Evolutionary conservation across 176 grass and related monocot species (phyloP).

Genomic region (Dactylis glomerata): DNA sequence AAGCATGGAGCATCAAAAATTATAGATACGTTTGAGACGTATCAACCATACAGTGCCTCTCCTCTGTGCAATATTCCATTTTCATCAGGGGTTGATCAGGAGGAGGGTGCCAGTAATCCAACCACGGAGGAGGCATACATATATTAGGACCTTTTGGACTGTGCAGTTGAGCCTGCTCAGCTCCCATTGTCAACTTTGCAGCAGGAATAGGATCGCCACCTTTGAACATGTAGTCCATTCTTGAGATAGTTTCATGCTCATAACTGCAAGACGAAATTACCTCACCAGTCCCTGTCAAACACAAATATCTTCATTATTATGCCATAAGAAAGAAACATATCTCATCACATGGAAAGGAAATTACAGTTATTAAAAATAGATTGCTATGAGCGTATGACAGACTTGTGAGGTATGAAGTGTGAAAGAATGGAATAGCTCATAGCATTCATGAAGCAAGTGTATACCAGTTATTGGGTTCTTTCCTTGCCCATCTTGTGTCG

Average conservation of each 20-base stretch:
- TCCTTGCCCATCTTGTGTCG: constrained; percentile 31
- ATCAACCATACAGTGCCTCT: constrained; percentile 25
- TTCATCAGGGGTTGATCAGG: constrained; percentile 50
- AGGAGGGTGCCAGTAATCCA: constrained; percentile 51
- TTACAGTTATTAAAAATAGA: background rate
- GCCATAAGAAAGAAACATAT: background rate
- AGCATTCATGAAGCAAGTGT: constrained; percentile 8
- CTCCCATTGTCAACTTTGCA: constrained; percentile 27
- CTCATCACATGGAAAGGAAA: background rate
- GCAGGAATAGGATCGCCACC: constrained; percentile 26
- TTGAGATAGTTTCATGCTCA: constrained; percentile 17
- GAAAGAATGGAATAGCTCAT: background rate
- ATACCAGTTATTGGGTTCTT: constrained; percentile 30
- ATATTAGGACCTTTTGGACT: constrained; percentile 18
- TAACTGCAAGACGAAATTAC: constrained; percentile 6
- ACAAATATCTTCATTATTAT: constrained; percentile 18
- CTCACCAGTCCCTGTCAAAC: constrained; percentile 22
- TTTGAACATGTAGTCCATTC: background rate
- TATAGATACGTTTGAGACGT: no score
- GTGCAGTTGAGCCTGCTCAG: constrained; percentile 23
- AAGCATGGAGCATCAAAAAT: no score
- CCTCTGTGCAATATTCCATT: constrained; percentile 42
- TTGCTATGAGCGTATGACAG: background rate
- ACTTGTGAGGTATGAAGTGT: background rate
- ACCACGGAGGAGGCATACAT: constrained; percentile 31